Percentiles rank a stretch among this genome's conserved stretches.
Conservation (phyloP, 2,329 filamentous ascomycete species). For the Aspergillus persii region DNA sequence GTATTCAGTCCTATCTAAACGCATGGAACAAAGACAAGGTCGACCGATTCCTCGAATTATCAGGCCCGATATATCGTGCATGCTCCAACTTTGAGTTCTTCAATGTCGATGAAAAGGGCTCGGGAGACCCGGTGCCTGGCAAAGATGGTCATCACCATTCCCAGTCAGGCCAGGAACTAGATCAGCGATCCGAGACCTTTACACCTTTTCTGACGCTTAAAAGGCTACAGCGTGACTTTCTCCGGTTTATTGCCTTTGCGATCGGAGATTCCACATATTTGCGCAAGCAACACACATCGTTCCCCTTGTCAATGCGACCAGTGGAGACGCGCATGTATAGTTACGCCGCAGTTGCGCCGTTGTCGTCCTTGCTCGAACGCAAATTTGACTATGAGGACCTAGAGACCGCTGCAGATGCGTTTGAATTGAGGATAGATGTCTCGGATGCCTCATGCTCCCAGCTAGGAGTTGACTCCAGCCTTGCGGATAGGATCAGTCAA, state of each 20-base stretch:
- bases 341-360: slow-evolving; percentile 62
- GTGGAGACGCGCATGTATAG: slow-evolving; percentile 63
- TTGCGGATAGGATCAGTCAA: slow-evolving; percentile 55
- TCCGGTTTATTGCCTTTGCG: slow-evolving; percentile 65
- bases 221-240: slow-evolving; percentile 65
- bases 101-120: slow-evolving; percentile 62
- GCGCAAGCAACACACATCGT: slow-evolving; percentile 44
- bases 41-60: slow-evolving; percentile 55
- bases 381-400: slow-evolving; percentile 62
- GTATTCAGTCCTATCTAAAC: slow-evolving; percentile 63
- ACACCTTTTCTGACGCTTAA: slow-evolving; percentile 67
- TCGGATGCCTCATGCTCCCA: slow-evolving; percentile 27
- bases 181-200: slow-evolving; percentile 40
- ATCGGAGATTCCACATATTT: slow-evolving; percentile 40
- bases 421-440: slow-evolving; percentile 59
- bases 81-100: slow-evolving; percentile 76
- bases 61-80: slow-evolving; percentile 55
- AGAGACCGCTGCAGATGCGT: slow-evolving; percentile 65
- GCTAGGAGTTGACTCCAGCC: slow-evolving; percentile 28
- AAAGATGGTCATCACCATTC: slow-evolving; percentile 25
- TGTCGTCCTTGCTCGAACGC: slow-evolving; percentile 55
- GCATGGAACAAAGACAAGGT: slow-evolving; percentile 57
- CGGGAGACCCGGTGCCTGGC: slow-evolving; percentile 22
- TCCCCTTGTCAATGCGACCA: slow-evolving; percentile 62
- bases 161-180: slow-evolving; percentile 30